These are phyloP conservation scores for Termitomyces sp. DNA, from an alignment of 768 basidiomycete species.

Conservation along the genomic window DNA sequence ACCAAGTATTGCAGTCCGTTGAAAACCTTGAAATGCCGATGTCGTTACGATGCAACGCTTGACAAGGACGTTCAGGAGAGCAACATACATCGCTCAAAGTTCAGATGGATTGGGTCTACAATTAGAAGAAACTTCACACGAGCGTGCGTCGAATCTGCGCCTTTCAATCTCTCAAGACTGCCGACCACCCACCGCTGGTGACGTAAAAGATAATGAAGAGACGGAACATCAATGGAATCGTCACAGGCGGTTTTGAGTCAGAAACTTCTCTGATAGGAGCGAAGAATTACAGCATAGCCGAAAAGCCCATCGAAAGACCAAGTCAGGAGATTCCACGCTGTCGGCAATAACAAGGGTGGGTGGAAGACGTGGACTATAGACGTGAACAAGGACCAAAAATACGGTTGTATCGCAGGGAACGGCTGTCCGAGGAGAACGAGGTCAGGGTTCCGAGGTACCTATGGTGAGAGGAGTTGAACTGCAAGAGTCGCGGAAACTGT, in stretches of 20 bases:
- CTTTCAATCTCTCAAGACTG: background rate
- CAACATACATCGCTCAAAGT: background rate
- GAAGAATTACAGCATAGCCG: background rate
- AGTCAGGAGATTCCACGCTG: background rate
- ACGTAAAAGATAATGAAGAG: background rate
- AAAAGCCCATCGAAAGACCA: background rate
- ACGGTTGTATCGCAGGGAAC: background rate
- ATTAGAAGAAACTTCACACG: background rate
- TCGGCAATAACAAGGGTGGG: background rate
- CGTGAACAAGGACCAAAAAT: background rate
- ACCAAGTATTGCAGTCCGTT: background rate
- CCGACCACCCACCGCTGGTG: background rate
- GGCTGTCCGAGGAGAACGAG: constrained; percentile 6
- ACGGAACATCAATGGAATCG: background rate
- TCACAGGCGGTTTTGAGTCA: background rate
- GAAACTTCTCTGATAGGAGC: background rate
- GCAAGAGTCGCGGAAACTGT: background rate
- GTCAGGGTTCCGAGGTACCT: background rate
- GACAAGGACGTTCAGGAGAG: background rate
- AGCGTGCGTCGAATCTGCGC: background rate
- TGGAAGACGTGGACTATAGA: background rate
- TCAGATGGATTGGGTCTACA: background rate
- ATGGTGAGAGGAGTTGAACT: background rate
- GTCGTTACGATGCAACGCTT: background rate
- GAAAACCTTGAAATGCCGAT: background rate